A percentile compares a stretch with the other conserved stretches of the same genome.
phyloP scores from a whole-genome alignment of 805 yeast genomes.

The Kuraishia cidri region DNA sequence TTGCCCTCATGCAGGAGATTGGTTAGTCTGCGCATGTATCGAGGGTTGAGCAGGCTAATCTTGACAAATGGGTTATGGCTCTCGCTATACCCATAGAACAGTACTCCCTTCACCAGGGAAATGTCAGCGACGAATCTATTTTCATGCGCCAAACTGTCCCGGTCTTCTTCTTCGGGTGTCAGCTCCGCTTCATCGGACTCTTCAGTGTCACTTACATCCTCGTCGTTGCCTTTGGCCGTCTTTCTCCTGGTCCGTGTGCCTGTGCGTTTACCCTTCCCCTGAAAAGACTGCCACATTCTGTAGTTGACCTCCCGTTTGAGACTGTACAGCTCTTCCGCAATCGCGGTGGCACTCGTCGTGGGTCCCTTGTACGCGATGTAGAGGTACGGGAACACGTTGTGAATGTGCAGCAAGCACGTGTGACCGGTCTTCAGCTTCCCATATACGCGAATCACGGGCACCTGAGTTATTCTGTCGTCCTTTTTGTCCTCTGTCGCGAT shows the following conservation, averaged over 20 bases:
- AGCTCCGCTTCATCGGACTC: constrained; percentile 8
- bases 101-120: constrained; percentile 60
- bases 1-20: constrained; percentile 28
- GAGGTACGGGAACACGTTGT: constrained; percentile 78
- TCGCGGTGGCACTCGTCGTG: constrained; percentile 9
- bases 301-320: constrained; percentile 36
- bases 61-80: constrained; percentile 62
- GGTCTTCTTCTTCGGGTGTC: constrained; percentile 8
- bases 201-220: constrained; percentile 4
- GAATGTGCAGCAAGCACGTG: constrained; percentile 61
- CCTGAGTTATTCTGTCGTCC: constrained; percentile 26
- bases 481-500: too few species aligned
- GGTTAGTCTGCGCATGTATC: constrained; percentile 44
- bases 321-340: constrained; percentile 23
- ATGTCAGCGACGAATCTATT: constrained; percentile 46
- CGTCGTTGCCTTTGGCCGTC: constrained; percentile 4
- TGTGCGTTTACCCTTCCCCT: constrained; percentile 8
- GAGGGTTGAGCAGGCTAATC: constrained; percentile 58
- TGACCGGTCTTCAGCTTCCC: constrained; percentile 61
- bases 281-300: constrained; percentile 28
- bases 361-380: constrained; percentile 53
- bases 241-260: constrained; percentile 6
- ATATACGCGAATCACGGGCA: constrained; percentile 72
- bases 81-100: constrained; percentile 76
- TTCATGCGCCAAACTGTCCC: constrained; percentile 4